Evolutionary conservation across 2,329 filamentous ascomycete species (phyloP).

Genomic region (Botrytis aclada): DNA sequence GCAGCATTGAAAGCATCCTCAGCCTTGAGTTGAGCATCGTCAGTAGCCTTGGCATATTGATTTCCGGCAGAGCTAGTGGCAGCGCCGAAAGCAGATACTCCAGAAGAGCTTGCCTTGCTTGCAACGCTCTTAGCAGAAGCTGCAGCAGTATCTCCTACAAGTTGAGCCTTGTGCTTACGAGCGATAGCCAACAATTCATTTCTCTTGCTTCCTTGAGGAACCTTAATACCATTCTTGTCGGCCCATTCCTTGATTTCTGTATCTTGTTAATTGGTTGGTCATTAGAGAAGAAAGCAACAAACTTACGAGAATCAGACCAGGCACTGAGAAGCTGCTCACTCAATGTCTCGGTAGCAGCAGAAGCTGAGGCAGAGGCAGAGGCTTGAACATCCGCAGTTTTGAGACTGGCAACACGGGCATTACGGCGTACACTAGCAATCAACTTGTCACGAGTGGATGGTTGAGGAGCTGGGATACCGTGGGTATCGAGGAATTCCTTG

Average conservation of each 20-base stretch:
- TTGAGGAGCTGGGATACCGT: conserved; percentile 83
- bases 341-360: conserved; percentile 68
- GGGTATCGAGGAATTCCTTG: conserved; percentile 88
- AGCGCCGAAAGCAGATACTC: conserved; percentile 63
- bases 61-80: conserved; percentile 75
- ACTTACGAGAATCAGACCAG: conserved; percentile 71
- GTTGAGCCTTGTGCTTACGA: conserved; percentile 76
- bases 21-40: conserved; percentile 58
- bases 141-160: conserved; percentile 61
- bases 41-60: conserved; percentile 71
- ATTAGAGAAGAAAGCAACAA: background rate
- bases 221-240: conserved; percentile 84
- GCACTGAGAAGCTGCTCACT: conserved; percentile 82
- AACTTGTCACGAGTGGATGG: conserved; percentile 81
- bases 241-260: conserved; percentile 82
- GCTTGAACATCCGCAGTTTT: conserved; percentile 60
- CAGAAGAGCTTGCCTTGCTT: conserved; percentile 63
- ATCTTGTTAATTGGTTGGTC: conserved; percentile 15
- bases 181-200: conserved; percentile 89
- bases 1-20: conserved; percentile 66
- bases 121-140: conserved; percentile 64
- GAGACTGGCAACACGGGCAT: conserved; percentile 75
- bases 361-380: conserved; percentile 61
- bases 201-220: conserved; percentile 82
- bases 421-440: conserved; percentile 84